Evolutionary conservation across 2,329 filamentous ascomycete genomes (phyloP).

Genomic region (Decorospora gaudefroyi): DNA sequence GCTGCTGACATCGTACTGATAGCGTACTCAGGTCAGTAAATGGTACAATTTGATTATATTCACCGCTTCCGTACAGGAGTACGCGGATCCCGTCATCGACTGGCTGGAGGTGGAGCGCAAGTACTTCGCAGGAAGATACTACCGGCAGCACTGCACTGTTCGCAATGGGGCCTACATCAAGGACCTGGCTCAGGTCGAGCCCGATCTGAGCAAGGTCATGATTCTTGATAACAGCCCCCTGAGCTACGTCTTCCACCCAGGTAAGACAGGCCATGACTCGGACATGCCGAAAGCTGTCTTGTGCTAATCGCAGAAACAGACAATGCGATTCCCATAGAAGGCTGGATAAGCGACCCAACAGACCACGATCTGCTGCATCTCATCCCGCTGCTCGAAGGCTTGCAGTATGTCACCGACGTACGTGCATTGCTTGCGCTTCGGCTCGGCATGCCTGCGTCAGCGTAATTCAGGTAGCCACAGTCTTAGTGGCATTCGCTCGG

Average conservation of each 20-base stretch:
- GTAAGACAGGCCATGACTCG: constrained; percentile 56
- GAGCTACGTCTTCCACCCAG: constrained; percentile 98
- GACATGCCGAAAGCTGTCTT: constrained; percentile 3
- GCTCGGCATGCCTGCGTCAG: constrained; percentile 68
- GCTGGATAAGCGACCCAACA: constrained; percentile 98
- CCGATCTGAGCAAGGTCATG: constrained; percentile 96
- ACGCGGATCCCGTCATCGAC: constrained; percentile 97
- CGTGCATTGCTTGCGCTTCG: constrained; percentile 85
- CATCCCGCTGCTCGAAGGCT: constrained; percentile 85
- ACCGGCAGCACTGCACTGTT: constrained; percentile 95
- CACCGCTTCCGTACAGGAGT: constrained; percentile 96
- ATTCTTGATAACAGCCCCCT: constrained; percentile 97
- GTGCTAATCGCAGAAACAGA: constrained; percentile 60
- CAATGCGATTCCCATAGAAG: constrained; percentile 98
- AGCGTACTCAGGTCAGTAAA: constrained; percentile 70
- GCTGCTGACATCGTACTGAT: constrained; percentile 23
- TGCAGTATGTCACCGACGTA: constrained; percentile 97
- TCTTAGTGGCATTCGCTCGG: constrained; percentile 15
- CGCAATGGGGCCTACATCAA: constrained; percentile 98
- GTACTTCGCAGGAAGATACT: constrained; percentile 91
- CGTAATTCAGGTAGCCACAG: constrained; percentile 26
- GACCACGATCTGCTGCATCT: constrained; percentile 94
- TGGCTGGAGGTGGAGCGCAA: constrained; percentile 97
- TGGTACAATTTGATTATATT: constrained; percentile 99
- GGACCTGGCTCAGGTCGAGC: constrained; percentile 92